Evolutionary conservation across 306 rosid species (phyloP).

Genomic region (Ormosia semicastrata): DNA sequence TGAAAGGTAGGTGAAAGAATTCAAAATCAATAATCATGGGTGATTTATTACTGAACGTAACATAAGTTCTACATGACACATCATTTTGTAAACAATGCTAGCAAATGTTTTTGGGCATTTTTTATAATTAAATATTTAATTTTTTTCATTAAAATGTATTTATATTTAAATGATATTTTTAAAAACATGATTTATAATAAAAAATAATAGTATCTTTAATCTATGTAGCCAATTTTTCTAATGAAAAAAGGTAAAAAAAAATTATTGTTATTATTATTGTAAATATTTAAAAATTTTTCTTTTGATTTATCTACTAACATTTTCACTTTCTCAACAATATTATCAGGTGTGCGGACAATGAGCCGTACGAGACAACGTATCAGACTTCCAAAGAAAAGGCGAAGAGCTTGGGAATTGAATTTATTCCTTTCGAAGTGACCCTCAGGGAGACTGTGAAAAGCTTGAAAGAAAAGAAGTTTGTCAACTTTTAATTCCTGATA

Average conservation of each 20-base stretch:
- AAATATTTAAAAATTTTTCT: not conserved
- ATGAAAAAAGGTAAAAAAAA: no score
- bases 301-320: not conserved
- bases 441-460: slow-evolving; percentile 67
- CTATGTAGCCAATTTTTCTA: no score
- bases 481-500: not conserved
- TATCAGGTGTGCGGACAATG: slow-evolving; percentile 65
- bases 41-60: no score
- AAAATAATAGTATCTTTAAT: no score
- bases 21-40: not conserved
- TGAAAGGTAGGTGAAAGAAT: not conserved
- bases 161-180: no score
- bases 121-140: not conserved
- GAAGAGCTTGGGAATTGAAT: slow-evolving; percentile 63
- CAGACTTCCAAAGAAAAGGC: slow-evolving; percentile 65
- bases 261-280: no score
- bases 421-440: slow-evolving; percentile 54
- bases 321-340: not conserved
- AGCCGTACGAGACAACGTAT: slow-evolving; percentile 42
- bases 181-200: no score
- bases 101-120: not conserved
- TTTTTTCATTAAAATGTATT: no score
- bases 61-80: no score
- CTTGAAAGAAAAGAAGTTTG: slow-evolving; percentile 54
- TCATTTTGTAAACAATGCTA: no score